Base-by-base conservation (phyloP, 108 stramenopile genomes). In the Stephanodiscus triporus region DNA sequence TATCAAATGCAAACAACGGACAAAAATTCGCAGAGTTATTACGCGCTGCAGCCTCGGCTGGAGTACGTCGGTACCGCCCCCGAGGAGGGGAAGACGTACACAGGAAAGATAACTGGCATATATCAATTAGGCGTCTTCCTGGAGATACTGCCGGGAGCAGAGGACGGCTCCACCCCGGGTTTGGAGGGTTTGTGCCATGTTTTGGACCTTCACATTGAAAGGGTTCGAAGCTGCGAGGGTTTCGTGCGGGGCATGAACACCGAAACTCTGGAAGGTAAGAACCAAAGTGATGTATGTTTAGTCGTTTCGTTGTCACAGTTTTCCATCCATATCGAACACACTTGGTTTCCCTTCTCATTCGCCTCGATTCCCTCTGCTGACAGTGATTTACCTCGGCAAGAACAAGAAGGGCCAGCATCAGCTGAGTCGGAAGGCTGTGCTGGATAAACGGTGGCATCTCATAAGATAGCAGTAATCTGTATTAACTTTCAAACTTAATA, bases 81-180 rank as follows among this genome's bases (percentile, higher is more conserved):
- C 24, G 93, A 87, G 20, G 93, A 88, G 70, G 89, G 88, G 0
- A 67, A 81, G 45, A 71, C 57, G 4, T 94, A 94, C 81, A 90
- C 42, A 9, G 90, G 88, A 30, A 89, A 86, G 66, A 89, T 94
- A 50, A 91, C 87, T 8, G 90, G 90, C 11, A 81, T 94, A 53
- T 89, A 94, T 63, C 68, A 84, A 20, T 94, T 91, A 67, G 93
- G 93, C n/a, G 90, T 91, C 5, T 94, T 94, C 63, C 38, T 91
- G 17, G 90, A 90, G 62, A 83, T 94, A 49, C 55, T 94, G 72
- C 91, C 91, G n/a, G 91, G 89, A 32, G 85, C 91, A 7, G 91
- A 93, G 59, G 91, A 93, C 75, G 89, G 88, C 14, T 90, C 89
- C 5, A 72, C 76, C 26, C 94, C 91, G 10, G 90, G 89, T 8